Conservation (phyloP, 768 basidiomycete species). For the Kwoniella botswanensis region DNA sequence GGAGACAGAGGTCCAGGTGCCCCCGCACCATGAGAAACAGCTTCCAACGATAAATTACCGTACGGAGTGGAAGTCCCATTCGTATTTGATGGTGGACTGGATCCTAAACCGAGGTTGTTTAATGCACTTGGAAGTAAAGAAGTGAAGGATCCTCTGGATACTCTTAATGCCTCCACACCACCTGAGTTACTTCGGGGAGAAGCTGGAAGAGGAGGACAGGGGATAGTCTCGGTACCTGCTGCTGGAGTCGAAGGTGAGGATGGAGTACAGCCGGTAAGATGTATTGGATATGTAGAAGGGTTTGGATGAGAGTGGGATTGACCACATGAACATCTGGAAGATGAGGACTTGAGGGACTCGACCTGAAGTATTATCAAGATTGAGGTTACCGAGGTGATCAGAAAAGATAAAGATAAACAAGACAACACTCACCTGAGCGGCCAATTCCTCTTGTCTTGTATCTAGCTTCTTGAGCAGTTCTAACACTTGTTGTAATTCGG, state of each 20-base stretch:
- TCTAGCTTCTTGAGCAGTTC: slow-evolving; percentile 35
- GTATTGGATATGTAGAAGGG: slow-evolving; percentile 22
- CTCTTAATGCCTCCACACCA: slow-evolving; percentile 34
- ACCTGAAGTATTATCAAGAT: slow-evolving; percentile 14
- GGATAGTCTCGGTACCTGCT: slow-evolving; percentile 29
- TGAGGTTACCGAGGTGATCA: not conserved
- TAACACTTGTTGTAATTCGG: slow-evolving; percentile 35
- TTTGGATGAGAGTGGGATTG: slow-evolving; percentile 10
- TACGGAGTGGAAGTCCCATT: slow-evolving; percentile 37
- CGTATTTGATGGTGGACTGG: not conserved
- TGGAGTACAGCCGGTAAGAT: slow-evolving; percentile 8
- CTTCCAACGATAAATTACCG: slow-evolving; percentile 38
- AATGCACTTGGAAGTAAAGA: not conserved
- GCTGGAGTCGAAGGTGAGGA: slow-evolving; percentile 11
- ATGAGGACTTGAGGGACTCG: slow-evolving; percentile 20
- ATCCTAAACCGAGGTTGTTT: not conserved
- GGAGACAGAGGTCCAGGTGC: slow-evolving; percentile 35
- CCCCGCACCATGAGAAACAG: slow-evolving; percentile 29
- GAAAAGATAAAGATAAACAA: not conserved
- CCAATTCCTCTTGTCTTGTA: slow-evolving; percentile 36
- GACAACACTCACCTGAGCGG: slow-evolving; percentile 29
- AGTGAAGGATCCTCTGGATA: slow-evolving; percentile 23
- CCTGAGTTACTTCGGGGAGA: slow-evolving; percentile 25
- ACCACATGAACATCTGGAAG: slow-evolving; percentile 11
- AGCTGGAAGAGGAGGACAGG: slow-evolving; percentile 24